Conservation (phyloP, 1,284 basidiomycete species). For the Tetrapyrgos nigripes region DNA sequence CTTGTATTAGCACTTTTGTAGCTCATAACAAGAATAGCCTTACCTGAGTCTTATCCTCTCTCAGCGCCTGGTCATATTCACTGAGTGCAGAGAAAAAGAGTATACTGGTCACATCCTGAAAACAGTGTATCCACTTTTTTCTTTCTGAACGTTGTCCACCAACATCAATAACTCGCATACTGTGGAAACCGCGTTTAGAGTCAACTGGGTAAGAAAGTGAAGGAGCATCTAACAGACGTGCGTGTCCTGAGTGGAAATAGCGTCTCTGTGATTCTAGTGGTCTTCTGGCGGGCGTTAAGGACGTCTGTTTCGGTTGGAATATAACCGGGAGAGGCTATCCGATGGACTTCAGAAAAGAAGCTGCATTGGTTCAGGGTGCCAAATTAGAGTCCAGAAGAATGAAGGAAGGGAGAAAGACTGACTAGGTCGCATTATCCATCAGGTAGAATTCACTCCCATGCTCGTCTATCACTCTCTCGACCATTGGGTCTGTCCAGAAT, state of each 20-base stretch:
- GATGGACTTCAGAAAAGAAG: too few relatives aligned
- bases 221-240: too few relatives aligned
- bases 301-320: constrained; percentile 82
- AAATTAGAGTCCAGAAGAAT: too few relatives aligned
- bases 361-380: too few relatives aligned
- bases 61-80: constrained; percentile 75
- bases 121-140: constrained; percentile 78
- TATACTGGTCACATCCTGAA: constrained; percentile 78
- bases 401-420: too few relatives aligned
- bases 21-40: constrained; percentile 15
- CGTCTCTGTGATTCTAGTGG: constrained; percentile 85
- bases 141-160: constrained; percentile 77
- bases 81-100: constrained; percentile 79
- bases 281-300: constrained; percentile 79
- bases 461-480: constrained; percentile 86
- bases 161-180: too few relatives aligned
- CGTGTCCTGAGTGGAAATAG: constrained; percentile 62
- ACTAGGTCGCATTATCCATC: too few relatives aligned
- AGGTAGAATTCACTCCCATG: too few relatives aligned
- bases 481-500: constrained; percentile 92
- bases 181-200: too few relatives aligned
- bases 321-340: too few relatives aligned
- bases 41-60: constrained; percentile 63
- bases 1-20: not conserved
- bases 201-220: too few relatives aligned